Conservation (phyloP, 805 yeast species). For the Nakazawaea ernobii region DNA sequence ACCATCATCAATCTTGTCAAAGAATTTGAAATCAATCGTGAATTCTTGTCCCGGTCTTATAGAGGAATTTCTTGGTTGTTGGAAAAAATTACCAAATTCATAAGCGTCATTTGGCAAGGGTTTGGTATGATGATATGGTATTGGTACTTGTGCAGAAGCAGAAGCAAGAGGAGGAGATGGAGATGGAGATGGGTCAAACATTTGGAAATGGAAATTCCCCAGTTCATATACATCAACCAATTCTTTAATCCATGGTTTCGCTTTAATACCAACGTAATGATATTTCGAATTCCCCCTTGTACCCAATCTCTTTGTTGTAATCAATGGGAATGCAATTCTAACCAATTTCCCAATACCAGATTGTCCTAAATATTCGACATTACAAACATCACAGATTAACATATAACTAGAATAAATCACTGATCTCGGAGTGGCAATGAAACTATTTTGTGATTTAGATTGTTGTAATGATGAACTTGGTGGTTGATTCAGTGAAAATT, state of each 20-base stretch:
- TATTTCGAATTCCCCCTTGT: constrained; percentile 75
- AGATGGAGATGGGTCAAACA: no score
- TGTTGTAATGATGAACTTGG: constrained; percentile 11
- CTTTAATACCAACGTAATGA: constrained; percentile 69
- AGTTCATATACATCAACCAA: not conserved
- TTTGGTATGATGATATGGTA: not conserved
- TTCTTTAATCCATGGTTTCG: constrained; percentile 7
- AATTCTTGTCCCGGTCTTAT: not conserved
- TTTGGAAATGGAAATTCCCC: constrained; percentile 1
- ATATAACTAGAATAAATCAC: constrained; percentile 19
- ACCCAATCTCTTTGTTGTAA: constrained; percentile 72
- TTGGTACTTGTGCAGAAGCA: no score
- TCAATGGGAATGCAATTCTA: constrained; percentile 55
- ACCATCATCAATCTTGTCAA: not conserved
- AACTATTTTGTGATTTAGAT: not conserved
- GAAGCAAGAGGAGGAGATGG: no score
- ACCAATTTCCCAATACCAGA: constrained; percentile 72
- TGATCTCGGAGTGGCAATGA: constrained; percentile 14
- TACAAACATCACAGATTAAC: constrained; percentile 16
- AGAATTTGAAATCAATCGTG: not conserved
- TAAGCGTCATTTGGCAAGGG: not conserved
- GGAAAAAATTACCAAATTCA: not conserved
- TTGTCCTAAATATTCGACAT: constrained; percentile 52
- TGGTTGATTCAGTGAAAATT: constrained; percentile 6
- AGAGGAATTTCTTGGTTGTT: not conserved